These are phyloP conservation scores for Starmerella asiatica DNA, from an alignment of 805 yeast species.

Conservation along the genomic window DNA sequence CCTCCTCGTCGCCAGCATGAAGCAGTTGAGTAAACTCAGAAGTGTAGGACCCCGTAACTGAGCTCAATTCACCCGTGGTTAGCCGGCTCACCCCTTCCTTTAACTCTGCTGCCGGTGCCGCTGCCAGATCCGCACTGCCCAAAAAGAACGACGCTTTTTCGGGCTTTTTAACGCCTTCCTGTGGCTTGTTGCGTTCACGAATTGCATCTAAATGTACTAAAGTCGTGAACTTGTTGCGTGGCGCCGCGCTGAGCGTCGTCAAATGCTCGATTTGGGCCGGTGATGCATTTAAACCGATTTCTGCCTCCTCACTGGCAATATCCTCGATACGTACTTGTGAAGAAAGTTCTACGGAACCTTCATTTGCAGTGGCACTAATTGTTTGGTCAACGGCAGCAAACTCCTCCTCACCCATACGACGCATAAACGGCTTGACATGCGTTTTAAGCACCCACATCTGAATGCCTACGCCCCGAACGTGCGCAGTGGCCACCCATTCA, in stretches of 20 bases:
- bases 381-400: background rate
- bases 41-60: slow-evolving; percentile 20
- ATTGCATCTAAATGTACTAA: slow-evolving; percentile 71
- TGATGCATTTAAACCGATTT: slow-evolving; percentile 27
- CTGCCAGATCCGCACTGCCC: slow-evolving; percentile 22
- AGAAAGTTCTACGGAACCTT: too few species aligned
- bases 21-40: slow-evolving; percentile 14
- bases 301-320: slow-evolving; percentile 27
- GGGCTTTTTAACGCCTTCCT: slow-evolving; percentile 74
- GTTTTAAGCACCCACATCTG: slow-evolving; percentile 85
- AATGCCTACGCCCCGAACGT: slow-evolving; percentile 80
- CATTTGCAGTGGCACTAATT: background rate
- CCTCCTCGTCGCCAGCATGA: slow-evolving; percentile 28
- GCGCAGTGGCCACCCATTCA: slow-evolving; percentile 83
- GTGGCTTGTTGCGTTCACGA: slow-evolving; percentile 77
- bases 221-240: slow-evolving; percentile 68
- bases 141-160: slow-evolving; percentile 74
- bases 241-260: slow-evolving; percentile 61
- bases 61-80: slow-evolving; percentile 2
- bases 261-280: slow-evolving; percentile 26
- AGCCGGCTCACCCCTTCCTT: background rate
- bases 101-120: slow-evolving; percentile 1
- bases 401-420: slow-evolving; percentile 63
- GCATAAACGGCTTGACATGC: slow-evolving; percentile 60
- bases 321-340: slow-evolving; percentile 22